Evolutionary conservation across 176 grass and related monocot genomes (phyloP).

Genomic region (Pontederia crassipes): DNA sequence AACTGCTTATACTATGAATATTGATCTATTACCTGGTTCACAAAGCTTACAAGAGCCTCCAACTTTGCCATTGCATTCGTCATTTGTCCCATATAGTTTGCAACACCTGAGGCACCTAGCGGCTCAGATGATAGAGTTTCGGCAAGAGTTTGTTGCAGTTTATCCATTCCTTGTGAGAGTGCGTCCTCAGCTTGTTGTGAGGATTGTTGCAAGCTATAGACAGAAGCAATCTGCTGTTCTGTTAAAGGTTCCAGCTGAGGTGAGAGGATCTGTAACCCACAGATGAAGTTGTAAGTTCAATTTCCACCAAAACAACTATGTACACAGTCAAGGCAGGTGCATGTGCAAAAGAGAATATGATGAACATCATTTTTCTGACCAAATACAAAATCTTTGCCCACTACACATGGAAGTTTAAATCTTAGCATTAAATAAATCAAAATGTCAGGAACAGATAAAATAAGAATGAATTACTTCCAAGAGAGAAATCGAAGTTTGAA

Average conservation of each 20-base stretch:
- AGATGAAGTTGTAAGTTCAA: not conserved
- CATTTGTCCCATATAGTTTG: conserved; percentile 54
- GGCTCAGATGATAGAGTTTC: conserved; percentile 43
- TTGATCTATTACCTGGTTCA: conserved; percentile 44
- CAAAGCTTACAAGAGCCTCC: conserved; percentile 52
- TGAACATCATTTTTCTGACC: too few species aligned
- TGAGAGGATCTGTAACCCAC: conserved; percentile 39
- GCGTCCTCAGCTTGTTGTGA: conserved; percentile 78
- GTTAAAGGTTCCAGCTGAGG: conserved; percentile 65
- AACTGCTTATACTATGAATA: not conserved
- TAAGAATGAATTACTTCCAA: not conserved
- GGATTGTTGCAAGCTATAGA: conserved; percentile 35
- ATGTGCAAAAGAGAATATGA: too few species aligned
- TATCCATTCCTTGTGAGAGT: conserved; percentile 78
- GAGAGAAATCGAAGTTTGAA: not conserved
- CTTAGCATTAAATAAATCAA: too few species aligned
- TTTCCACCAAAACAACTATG: too few species aligned
- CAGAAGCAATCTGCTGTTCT: conserved; percentile 27
- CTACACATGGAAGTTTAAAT: too few species aligned
- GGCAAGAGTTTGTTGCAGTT: conserved; percentile 73
- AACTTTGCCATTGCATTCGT: conserved; percentile 44
- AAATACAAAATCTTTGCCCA: too few species aligned
- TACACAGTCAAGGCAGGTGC: too few species aligned
- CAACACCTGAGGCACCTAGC: conserved; percentile 25
- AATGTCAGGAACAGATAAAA: too few species aligned